Evolutionary conservation across 1,139 yeast species (phyloP).

Genomic region (Blastobotrys petasosporus): DNA sequence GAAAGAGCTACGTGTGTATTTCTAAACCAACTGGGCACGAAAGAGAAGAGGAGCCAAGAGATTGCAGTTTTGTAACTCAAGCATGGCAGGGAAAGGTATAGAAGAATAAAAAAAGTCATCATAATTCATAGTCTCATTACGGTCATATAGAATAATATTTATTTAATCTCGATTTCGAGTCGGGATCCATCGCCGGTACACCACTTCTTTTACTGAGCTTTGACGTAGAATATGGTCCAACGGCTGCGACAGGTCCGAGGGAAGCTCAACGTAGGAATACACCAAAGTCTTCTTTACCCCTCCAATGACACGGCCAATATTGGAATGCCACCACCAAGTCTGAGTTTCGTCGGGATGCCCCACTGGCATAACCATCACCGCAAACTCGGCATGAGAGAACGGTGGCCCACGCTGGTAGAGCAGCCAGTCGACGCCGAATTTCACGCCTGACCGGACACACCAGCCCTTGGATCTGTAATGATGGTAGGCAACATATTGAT

Average conservation of each 20-base stretch:
- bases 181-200: constrained; percentile 79
- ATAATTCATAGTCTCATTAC: neutral
- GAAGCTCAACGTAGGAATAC: constrained; percentile 57
- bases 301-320: constrained; percentile 73
- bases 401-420: constrained; percentile 92
- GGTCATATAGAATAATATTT: neutral
- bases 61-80: constrained; percentile 34
- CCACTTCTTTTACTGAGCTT: constrained; percentile 48
- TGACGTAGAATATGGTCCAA: constrained; percentile 6
- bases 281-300: constrained; percentile 80
- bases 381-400: constrained; percentile 87
- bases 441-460: constrained; percentile 90
- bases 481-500: constrained; percentile 71
- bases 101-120: constrained; percentile 7
- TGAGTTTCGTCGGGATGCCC: constrained; percentile 31
- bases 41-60: constrained; percentile 29
- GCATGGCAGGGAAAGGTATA: constrained; percentile 41
- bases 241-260: constrained; percentile 25
- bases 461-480: constrained; percentile 86
- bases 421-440: constrained; percentile 80
- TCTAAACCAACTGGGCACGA: constrained; percentile 55
- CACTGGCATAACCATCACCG: constrained; percentile 46
- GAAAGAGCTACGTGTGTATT: constrained; percentile 63
- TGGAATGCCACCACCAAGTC: constrained; percentile 59
- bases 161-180: constrained; percentile 67